Evolutionary conservation across 495 filamentous ascomycete genomes (phyloP).

Genomic region (Penicilliopsis zonata): DNA sequence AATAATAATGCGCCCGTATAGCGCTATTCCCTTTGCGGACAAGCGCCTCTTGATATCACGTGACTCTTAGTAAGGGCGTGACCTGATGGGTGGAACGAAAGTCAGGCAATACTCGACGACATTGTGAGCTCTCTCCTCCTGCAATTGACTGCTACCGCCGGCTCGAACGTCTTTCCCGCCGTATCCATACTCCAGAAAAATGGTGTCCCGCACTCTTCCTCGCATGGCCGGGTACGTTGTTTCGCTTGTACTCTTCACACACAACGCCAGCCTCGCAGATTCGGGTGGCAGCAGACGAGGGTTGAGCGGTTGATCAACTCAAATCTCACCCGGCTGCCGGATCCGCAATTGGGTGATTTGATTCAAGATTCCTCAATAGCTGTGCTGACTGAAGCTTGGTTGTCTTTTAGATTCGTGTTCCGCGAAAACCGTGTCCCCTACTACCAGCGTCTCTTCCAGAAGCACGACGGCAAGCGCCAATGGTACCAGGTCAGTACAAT

Average conservation of each 20-base stretch:
- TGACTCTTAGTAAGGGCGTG: slow-evolving; percentile 16
- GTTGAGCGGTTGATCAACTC: not conserved
- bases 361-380: not conserved
- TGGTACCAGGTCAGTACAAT: slow-evolving; percentile 70
- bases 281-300: too few relatives aligned
- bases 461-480: slow-evolving; percentile 65
- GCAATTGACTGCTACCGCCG: slow-evolving; percentile 15
- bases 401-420: slow-evolving; percentile 48
- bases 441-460: slow-evolving; percentile 76
- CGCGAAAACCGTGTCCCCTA: slow-evolving; percentile 76
- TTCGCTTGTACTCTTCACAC: too few relatives aligned
- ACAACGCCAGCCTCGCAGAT: too few relatives aligned
- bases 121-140: slow-evolving; percentile 3
- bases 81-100: slow-evolving; percentile 22
- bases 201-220: slow-evolving; percentile 34
- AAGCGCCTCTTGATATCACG: slow-evolving; percentile 6
- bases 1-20: not conserved
- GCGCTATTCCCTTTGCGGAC: slow-evolving; percentile 14
- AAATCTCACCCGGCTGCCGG: too few relatives aligned
- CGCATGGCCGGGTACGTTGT: slow-evolving; percentile 34
- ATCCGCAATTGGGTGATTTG: too few relatives aligned
- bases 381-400: slow-evolving; percentile 1
- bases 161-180: slow-evolving; percentile 14
- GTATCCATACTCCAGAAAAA: slow-evolving; percentile 25
- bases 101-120: slow-evolving; percentile 10